Conservation (phyloP, 176 grass and related monocot species). For the Phoenix dactylifera region DNA sequence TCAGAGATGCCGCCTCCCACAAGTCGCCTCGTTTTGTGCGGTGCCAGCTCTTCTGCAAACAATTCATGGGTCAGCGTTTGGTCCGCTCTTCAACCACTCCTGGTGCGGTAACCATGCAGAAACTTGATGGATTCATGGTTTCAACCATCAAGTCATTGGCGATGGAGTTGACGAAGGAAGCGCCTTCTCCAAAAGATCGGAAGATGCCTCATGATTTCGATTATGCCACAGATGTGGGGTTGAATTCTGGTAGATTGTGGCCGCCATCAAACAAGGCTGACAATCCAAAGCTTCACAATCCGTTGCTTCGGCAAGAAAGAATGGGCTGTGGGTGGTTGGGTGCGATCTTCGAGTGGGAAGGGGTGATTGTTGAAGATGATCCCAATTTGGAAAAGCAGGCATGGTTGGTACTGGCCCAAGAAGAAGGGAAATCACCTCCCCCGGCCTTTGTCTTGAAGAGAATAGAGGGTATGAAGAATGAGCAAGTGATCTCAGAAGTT, state of each 20-base stretch:
- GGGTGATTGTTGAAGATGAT: constrained; percentile 79
- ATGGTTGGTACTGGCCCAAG: constrained; percentile 54
- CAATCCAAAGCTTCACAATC: constrained; percentile 69
- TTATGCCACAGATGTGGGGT: constrained; percentile 26
- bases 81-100: constrained; percentile 14
- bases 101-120: constrained; percentile 9
- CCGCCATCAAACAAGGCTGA: constrained; percentile 65
- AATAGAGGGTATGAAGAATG: constrained; percentile 83
- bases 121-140: constrained; percentile 10
- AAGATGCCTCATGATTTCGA: constrained; percentile 37
- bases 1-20: constrained; percentile 5
- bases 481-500: constrained; percentile 84
- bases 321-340: constrained; percentile 92
- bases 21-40: constrained; percentile 30
- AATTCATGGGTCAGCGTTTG: constrained; percentile 3
- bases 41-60: constrained; percentile 25
- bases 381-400: constrained; percentile 52
- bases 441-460: constrained; percentile 42
- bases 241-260: constrained; percentile 38
- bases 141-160: constrained; percentile 43
- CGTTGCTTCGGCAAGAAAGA: constrained; percentile 56
- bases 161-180: constrained; percentile 51
- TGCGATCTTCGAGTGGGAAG: constrained; percentile 92
- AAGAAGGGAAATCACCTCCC: constrained; percentile 75
- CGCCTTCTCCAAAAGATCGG: constrained; percentile 27